phyloP scores from a whole-genome alignment of 768 basidiomycete species.

The Kwoniella europaea region DNA sequence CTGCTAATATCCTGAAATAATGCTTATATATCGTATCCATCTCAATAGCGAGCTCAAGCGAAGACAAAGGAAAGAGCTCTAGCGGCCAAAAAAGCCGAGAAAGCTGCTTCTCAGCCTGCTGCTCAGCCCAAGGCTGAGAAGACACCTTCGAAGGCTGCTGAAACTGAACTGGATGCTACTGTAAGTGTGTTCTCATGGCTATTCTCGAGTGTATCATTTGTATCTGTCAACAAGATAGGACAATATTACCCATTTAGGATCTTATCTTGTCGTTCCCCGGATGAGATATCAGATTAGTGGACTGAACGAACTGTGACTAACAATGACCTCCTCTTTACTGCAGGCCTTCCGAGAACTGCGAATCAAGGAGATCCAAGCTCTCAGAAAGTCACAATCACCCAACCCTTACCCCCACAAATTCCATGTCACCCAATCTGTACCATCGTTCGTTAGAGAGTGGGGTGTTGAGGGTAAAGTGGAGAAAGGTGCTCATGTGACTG shows the following conservation, averaged over 20 bases:
- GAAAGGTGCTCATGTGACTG: slow-evolving; percentile 70
- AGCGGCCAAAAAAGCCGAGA: slow-evolving; percentile 76
- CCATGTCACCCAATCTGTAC: slow-evolving; percentile 77
- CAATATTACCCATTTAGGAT: background rate
- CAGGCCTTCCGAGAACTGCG: slow-evolving; percentile 98
- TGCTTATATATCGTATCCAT: slow-evolving; percentile 14
- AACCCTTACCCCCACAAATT: slow-evolving; percentile 99
- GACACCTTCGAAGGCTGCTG: slow-evolving; percentile 60
- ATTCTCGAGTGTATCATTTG: too few species aligned
- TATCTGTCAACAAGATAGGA: too few species aligned
- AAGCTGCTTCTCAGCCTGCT: slow-evolving; percentile 61
- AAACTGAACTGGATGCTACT: slow-evolving; percentile 87
- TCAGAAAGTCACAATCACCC: slow-evolving; percentile 81
- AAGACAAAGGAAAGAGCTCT: slow-evolving; percentile 76
- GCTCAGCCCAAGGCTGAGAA: slow-evolving; percentile 53
- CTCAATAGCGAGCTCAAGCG: slow-evolving; percentile 86
- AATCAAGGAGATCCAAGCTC: slow-evolving; percentile 80
- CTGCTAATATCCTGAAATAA: slow-evolving; percentile 44
- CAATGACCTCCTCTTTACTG: background rate
- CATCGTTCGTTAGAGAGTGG: slow-evolving; percentile 74
- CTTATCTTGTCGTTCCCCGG: too few species aligned
- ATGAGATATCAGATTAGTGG: background rate
- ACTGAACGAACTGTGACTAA: background rate
- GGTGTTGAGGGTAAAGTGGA: slow-evolving; percentile 72
- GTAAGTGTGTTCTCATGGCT: slow-evolving; percentile 63